phyloP scores from a whole-genome alignment of 495 filamentous ascomycete species.

The Podospora bellae-mahoneyi region DNA sequence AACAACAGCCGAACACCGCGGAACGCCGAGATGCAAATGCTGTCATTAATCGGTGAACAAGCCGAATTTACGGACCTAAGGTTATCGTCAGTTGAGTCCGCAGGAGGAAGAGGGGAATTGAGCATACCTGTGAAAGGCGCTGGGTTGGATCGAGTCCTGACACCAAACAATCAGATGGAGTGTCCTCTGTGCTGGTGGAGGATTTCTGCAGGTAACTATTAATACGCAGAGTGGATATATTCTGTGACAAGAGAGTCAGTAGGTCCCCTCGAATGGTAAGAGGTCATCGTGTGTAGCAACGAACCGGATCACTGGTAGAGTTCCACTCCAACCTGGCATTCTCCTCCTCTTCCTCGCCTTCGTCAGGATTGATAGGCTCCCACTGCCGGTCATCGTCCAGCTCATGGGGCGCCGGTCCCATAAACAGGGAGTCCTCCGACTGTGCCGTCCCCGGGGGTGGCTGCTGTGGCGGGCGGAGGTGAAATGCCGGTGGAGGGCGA shows the following conservation, averaged over 20 bases:
- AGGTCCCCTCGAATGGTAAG: background rate
- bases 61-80: slow-evolving; percentile 49
- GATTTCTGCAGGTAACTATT: slow-evolving; percentile 34
- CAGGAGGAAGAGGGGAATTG: background rate
- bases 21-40: slow-evolving; percentile 37
- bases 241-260: slow-evolving; percentile 33
- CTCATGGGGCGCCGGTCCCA: slow-evolving; percentile 44
- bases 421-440: slow-evolving; percentile 65
- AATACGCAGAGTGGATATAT: slow-evolving; percentile 37
- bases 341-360: slow-evolving; percentile 65
- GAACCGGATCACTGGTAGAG: slow-evolving; percentile 56
- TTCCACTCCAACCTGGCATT: slow-evolving; percentile 70
- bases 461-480: slow-evolving; percentile 35
- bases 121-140: slow-evolving; percentile 55
- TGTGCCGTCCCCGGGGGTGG: slow-evolving; percentile 60
- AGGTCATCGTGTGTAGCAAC: background rate
- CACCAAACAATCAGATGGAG: slow-evolving; percentile 24
- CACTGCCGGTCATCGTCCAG: slow-evolving; percentile 71
- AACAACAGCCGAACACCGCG: background rate
- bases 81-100: slow-evolving; percentile 19
- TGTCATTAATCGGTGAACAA: slow-evolving; percentile 46
- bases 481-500: slow-evolving; percentile 29
- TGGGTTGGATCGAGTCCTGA: slow-evolving; percentile 63
- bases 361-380: slow-evolving; percentile 75
- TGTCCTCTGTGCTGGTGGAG: slow-evolving; percentile 25